These are phyloP conservation scores for Mortierella sp. DNA, from an alignment of 371 early-diverging fungal species.

Conservation along the genomic window DNA sequence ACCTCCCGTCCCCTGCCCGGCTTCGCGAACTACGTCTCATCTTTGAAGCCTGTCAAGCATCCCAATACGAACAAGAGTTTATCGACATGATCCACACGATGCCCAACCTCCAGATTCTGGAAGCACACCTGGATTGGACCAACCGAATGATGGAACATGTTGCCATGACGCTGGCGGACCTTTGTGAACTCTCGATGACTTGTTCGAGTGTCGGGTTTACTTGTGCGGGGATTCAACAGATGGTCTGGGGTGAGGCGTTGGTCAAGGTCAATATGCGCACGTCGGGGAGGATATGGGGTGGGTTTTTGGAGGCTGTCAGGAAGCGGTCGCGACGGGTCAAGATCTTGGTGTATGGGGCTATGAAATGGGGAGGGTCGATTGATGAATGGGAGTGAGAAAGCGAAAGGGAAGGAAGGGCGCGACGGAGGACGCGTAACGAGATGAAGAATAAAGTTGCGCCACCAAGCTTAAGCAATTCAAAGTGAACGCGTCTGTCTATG, in stretches of 20 bases:
- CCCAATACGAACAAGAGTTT: conserved; percentile 48
- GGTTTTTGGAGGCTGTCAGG: conserved; percentile 45
- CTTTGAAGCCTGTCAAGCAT: conserved; percentile 53
- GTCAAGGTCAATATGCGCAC: conserved; percentile 53
- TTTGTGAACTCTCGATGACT: conserved; percentile 40
- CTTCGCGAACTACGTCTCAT: conserved; percentile 43
- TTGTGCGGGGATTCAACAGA: conserved; percentile 27
- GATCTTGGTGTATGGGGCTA: conserved; percentile 50
- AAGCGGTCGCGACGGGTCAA: conserved; percentile 42
- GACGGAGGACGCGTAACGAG: not conserved
- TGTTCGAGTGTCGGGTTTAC: conserved; percentile 37
- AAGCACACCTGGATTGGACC: conserved; percentile 49
- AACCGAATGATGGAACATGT: conserved; percentile 55
- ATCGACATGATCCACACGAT: conserved; percentile 49
- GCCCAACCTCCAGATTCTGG: conserved; percentile 41
- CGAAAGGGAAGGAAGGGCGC: not conserved
- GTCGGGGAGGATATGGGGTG: conserved; percentile 44
- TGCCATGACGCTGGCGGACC: conserved; percentile 28
- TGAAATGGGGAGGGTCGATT: conserved; percentile 55
- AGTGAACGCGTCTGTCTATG: not conserved
- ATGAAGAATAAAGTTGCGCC: not conserved
- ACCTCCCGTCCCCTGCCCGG: conserved; percentile 30
- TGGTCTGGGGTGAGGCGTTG: conserved; percentile 42
- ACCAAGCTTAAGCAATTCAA: not conserved
- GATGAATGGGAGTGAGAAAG: conserved; percentile 52